Percentiles rank a stretch among this genome's conserved stretches.
Conservation (phyloP, 148 eudicot genomes). For the Hydrangea macrophylla region DNA sequence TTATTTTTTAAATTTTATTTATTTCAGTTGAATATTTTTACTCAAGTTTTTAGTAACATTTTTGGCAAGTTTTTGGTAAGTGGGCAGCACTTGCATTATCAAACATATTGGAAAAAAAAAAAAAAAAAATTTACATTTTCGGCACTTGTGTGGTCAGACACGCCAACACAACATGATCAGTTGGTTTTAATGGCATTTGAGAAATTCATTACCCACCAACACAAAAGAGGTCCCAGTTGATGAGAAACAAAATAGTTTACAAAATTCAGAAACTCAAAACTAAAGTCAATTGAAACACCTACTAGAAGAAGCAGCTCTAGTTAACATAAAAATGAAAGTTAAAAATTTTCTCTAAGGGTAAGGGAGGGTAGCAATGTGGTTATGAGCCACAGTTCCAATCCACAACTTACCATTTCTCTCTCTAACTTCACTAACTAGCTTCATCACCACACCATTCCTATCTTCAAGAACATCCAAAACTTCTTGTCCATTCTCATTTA, state of each 20-base stretch:
- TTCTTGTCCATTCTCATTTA: conserved; percentile 64
- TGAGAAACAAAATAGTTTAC: background rate
- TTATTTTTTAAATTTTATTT: no score
- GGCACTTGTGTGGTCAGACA: no score
- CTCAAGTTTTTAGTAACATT: no score
- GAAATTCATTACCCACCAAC: background rate
- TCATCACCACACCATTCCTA: conserved; percentile 72
- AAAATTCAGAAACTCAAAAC: background rate
- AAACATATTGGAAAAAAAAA: no score
- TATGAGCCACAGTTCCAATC: conserved; percentile 99
- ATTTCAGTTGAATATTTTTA: no score
- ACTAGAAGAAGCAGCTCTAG: background rate
- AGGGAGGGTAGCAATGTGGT: conserved; percentile 82
- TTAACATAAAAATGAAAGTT: background rate
- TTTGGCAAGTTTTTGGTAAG: no score
- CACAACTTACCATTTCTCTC: conserved; percentile 78
- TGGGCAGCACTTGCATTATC: no score
- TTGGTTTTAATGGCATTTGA: no score
- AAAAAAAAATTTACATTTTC: no score
- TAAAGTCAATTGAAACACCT: background rate
- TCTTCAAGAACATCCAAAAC: conserved; percentile 81
- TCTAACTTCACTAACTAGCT: conserved; percentile 85
- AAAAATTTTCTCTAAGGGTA: conserved; percentile 39
- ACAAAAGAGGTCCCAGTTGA: background rate
- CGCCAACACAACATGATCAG: no score